Evolutionary conservation across 2,329 filamentous ascomycete genomes (phyloP), one percentile per base, ranked within the genome.

Genomic region (Zymoseptoria crescenta): DNA sequence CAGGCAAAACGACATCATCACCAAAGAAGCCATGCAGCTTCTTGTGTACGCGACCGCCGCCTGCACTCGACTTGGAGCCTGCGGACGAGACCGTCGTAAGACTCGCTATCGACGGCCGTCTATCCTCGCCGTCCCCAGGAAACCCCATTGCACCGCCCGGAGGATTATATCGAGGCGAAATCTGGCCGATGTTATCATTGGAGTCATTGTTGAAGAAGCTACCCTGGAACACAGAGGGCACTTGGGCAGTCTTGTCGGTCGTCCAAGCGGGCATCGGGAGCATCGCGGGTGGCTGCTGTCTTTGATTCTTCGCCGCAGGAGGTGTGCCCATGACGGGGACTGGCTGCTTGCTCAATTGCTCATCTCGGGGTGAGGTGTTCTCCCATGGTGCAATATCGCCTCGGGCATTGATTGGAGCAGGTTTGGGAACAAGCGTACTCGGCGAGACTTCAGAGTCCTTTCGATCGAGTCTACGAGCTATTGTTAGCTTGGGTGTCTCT

Each of bases 21-120:
- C 93, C 92, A 75, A 96, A 96, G 72, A 96, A 93, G 49, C 88
- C 89, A 71, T 94, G 89, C 63, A 96, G 80, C 75, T 93, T 94
- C 75, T 92, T 93, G 74, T 92, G 91, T 56, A 68, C 64, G 59
- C 87, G 82, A 55, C 88, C 85, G 67, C 86, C 85, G 13, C 29
- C 16, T 60, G 87, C 81, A 61, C 84, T 86, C 62, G 85, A 82
- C 75, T 86, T 87, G 49, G 93, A 96, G 35, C 89, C 89, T 65
- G 89, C 84, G 70, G 93, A 96, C 74, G 92, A 94, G 59, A 89
- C 84, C 4, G 87, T 96, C 13, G 88, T 91, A 64, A 92, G 86
- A 74, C 92, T 96, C 48, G 91, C 91, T 55, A 91, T 83, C 3
- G 94, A 97, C 1, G 93, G 93, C 54, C 93, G 83, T 63, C 94